phyloP scores from a whole-genome alignment of 352 stramenopile genomes.

The Pythium plurisporium region DNA sequence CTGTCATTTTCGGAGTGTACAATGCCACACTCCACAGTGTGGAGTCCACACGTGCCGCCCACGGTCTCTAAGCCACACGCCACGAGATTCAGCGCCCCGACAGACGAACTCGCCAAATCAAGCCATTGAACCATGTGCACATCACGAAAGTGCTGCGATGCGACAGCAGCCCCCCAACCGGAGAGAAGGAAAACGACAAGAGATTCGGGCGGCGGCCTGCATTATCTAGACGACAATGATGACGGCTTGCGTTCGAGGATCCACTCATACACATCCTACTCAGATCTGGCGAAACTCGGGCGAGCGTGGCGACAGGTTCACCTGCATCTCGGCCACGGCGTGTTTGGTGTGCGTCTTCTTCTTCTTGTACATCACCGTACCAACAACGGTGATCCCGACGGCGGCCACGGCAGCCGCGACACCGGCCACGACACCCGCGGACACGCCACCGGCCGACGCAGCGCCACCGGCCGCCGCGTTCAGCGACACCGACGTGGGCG shows the following conservation, averaged over 20 bases:
- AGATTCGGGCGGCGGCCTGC: too few relatives aligned
- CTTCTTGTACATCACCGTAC: conserved; percentile 7
- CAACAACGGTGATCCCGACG: not conserved
- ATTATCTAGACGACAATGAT: too few relatives aligned
- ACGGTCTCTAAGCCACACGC: too few relatives aligned
- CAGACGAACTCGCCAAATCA: too few relatives aligned
- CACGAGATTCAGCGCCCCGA: too few relatives aligned
- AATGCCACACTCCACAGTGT: too few relatives aligned
- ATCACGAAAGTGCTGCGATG: too few relatives aligned
- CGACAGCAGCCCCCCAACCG: too few relatives aligned
- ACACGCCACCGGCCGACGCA: not conserved
- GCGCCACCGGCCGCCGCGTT: not conserved
- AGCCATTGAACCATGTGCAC: too few relatives aligned
- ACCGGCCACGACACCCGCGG: not conserved
- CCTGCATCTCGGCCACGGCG: not conserved
- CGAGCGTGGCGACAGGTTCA: not conserved
- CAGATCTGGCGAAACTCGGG: conserved; percentile 1
- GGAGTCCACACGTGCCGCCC: too few relatives aligned
- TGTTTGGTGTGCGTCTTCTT: not conserved
- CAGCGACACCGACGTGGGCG: not conserved
- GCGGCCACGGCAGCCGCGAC: conserved; percentile 6
- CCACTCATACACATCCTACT: not conserved
- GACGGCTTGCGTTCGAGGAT: not conserved
- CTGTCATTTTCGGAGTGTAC: too few relatives aligned
- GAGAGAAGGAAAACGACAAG: too few relatives aligned